A percentile compares a stretch with the other conserved stretches of the same genome.
These are phyloP conservation scores for Colletotrichum sidae DNA, from an alignment of 2,329 filamentous ascomycete genomes.

Conservation along the genomic window DNA sequence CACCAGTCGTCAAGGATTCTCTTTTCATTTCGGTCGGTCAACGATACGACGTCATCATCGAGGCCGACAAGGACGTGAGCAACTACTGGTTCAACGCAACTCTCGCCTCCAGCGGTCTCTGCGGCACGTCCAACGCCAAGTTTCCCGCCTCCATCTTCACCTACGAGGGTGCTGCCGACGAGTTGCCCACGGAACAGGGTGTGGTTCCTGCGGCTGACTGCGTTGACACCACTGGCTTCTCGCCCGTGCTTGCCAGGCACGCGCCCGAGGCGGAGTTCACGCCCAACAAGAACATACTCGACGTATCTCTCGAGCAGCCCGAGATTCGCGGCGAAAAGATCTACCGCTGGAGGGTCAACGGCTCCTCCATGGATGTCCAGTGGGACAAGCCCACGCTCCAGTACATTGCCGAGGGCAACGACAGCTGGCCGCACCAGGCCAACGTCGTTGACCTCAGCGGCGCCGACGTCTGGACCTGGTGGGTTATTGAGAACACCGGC, in stretches of 20 bases:
- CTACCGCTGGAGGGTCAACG: slow-evolving; percentile 47
- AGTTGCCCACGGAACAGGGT: slow-evolving; percentile 45
- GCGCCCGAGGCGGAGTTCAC: slow-evolving; percentile 43
- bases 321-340: slow-evolving; percentile 33
- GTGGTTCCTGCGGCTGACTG: slow-evolving; percentile 37
- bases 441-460: slow-evolving; percentile 39
- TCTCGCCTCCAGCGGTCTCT: slow-evolving; percentile 41
- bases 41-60: slow-evolving; percentile 55
- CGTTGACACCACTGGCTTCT: slow-evolving; percentile 39
- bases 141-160: slow-evolving; percentile 51
- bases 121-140: slow-evolving; percentile 45
- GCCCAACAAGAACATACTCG: slow-evolving; percentile 39
- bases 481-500: slow-evolving; percentile 46
- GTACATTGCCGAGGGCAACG: slow-evolving; percentile 39
- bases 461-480: slow-evolving; percentile 45
- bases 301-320: slow-evolving; percentile 39
- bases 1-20: slow-evolving; percentile 59
- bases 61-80: slow-evolving; percentile 46
- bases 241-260: slow-evolving; percentile 41
- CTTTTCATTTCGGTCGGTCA: slow-evolving; percentile 63
- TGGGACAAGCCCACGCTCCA: slow-evolving; percentile 54
- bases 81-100: slow-evolving; percentile 59
- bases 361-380: slow-evolving; percentile 47
- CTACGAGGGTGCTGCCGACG: slow-evolving; percentile 48
- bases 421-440: slow-evolving; percentile 36